Base-by-base conservation (phyloP, 306 rosid genomes). In the Vigna hirtella region DNA sequence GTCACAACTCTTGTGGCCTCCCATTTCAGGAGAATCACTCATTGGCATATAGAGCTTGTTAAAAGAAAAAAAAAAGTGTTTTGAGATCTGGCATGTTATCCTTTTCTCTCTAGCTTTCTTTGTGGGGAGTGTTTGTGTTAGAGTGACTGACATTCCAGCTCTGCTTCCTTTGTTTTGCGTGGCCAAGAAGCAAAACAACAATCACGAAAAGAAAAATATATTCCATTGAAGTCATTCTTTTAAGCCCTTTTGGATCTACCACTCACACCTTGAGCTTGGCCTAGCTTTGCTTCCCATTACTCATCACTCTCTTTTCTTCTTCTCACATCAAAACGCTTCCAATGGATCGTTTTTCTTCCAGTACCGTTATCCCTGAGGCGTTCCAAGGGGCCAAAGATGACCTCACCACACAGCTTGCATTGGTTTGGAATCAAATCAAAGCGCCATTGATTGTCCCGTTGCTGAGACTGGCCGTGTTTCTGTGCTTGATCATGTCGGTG, bases 381-480 rank as follows among this genome's bases (percentile, higher is more conserved):
- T 84, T 94, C 32, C 78, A 84, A 65, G 97, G 94, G 0, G 85
- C 90, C 0, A 88, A 86, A 74, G 91, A 89, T 67, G 98, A 89
- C 79, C 78, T 95, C 24, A 73, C 93, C 45, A 69, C 77, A 83
- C 97, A 91, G 55, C 13, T 92, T 18, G 79, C 76, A 42, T 16
- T 91, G 52, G 20, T 89, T 16, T 95, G 98, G 98, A 57, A 75
- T 12, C 88, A 84, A 80, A 83, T 95, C 80, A 95, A 90, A 84
- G 87, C 87, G 1, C 98, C 98, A 79, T 78, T 95, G 82, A 82
- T 95, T 6, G 90, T 93, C 32, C 98, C 98, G 1, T 67, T 95
- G 58, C 84, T 95, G 5, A 82, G 89, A 70, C 1, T 92, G 12
- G 1, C 88, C 9, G 87, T 95, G 14, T 68, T 76, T 64, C 14